Percentiles rank a stretch among this genome's conserved stretches.
phyloP scores from a whole-genome alignment of 257 asterid species.

The Solanum gandarillasii region DNA sequence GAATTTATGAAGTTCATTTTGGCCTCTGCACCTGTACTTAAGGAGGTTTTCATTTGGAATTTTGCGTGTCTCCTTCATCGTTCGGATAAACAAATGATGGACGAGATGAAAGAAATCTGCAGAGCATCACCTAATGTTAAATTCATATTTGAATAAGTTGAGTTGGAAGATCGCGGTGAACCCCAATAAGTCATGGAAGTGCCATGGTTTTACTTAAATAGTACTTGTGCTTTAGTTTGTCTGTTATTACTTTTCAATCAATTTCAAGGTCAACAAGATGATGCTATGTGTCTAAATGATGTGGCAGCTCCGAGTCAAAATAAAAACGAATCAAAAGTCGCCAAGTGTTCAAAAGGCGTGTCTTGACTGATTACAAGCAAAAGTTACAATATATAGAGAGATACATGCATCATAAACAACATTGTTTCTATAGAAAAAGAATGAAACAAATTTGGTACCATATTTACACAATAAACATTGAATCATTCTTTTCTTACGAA shows the following conservation, averaged over 20 bases:
- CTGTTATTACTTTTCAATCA: too few relatives aligned
- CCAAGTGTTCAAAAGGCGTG: neutral
- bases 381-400: neutral
- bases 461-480: too few relatives aligned
- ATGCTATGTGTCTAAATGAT: too few relatives aligned
- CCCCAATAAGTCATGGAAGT: neutral
- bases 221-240: too few relatives aligned
- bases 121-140: neutral
- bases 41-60: neutral
- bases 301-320: neutral
- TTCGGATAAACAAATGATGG: neutral
- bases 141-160: neutral
- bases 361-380: neutral
- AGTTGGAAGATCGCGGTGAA: neutral
- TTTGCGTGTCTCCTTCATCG: neutral
- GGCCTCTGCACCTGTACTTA: neutral
- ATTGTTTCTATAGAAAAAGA: neutral
- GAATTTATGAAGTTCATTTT: neutral
- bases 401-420: neutral
- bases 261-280: too few relatives aligned
- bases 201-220: neutral
- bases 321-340: too few relatives aligned
- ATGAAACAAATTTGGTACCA: neutral
- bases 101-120: neutral
- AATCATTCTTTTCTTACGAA: neutral